Evolutionary conservation across 257 asterid genomes (phyloP).

Genomic region (Nicotiana tomentosiformis): DNA sequence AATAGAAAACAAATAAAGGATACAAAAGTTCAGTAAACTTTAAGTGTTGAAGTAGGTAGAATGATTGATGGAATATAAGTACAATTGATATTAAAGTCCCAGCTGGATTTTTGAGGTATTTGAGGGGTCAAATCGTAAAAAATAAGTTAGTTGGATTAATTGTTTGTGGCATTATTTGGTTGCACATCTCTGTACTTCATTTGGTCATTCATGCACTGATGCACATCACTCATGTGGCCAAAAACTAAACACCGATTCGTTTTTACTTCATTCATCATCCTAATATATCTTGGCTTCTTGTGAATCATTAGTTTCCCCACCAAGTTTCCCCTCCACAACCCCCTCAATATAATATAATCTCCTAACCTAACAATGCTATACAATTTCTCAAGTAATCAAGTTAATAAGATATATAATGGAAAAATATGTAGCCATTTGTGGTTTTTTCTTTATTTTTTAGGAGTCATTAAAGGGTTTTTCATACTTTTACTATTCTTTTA

Average conservation of each 20-base stretch:
- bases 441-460: too few relatives aligned
- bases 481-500: too few relatives aligned
- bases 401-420: too few relatives aligned
- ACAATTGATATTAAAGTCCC: background rate
- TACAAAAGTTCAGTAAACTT: background rate
- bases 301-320: background rate
- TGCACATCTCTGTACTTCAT: background rate
- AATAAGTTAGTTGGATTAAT: background rate
- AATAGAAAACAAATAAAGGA: background rate
- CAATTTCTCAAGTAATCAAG: too few relatives aligned
- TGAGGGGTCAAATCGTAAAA: background rate
- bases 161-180: background rate
- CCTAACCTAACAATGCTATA: background rate
- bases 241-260: background rate
- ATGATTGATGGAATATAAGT: constrained; percentile 10
- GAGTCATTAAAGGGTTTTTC: too few relatives aligned
- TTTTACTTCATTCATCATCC: background rate
- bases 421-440: too few relatives aligned
- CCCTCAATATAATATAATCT: background rate
- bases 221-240: background rate
- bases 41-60: background rate
- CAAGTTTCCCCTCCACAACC: background rate
- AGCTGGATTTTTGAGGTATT: background rate
- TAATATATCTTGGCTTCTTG: background rate
- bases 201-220: background rate